Evolutionary conservation across 768 basidiomycete species (phyloP).

Genomic region (Tulasnella sp.): DNA sequence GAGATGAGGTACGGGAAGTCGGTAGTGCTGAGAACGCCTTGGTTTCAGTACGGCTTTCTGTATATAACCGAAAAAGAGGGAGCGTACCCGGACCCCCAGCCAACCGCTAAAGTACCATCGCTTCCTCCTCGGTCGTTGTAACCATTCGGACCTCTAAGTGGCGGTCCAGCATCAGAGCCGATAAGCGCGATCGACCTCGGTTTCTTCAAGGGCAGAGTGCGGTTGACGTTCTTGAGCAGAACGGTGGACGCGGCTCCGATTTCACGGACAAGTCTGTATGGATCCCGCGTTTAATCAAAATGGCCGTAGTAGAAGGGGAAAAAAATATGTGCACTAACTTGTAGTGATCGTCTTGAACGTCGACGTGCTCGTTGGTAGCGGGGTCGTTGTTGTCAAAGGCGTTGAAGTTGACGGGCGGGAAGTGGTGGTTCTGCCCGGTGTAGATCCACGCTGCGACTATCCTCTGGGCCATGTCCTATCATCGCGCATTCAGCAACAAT

Average conservation of each 20-base stretch:
- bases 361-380: slow-evolving; percentile 21
- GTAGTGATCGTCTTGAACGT: slow-evolving; percentile 28
- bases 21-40: background rate
- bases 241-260: slow-evolving; percentile 47
- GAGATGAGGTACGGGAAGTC: slow-evolving; percentile 59
- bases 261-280: slow-evolving; percentile 28
- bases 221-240: slow-evolving; percentile 37
- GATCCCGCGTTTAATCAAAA: background rate
- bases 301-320: background rate
- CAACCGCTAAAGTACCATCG: slow-evolving; percentile 69
- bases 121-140: slow-evolving; percentile 39
- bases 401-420: slow-evolving; percentile 30
- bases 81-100: slow-evolving; percentile 69
- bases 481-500: background rate
- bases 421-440: slow-evolving; percentile 24
- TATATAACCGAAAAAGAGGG: background rate
- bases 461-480: slow-evolving; percentile 30
- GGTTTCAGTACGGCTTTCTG: background rate
- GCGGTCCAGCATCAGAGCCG: slow-evolving; percentile 48
- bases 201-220: slow-evolving; percentile 23
- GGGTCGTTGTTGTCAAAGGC: slow-evolving; percentile 22
- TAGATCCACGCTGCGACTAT: slow-evolving; percentile 28
- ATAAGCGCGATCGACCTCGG: slow-evolving; percentile 24
- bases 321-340: slow-evolving; percentile 17
- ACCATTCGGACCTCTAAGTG: slow-evolving; percentile 55